Evolutionary conservation across 1,139 yeast genomes (phyloP).

Genomic region (Scheffersomyces parashehatae): DNA sequence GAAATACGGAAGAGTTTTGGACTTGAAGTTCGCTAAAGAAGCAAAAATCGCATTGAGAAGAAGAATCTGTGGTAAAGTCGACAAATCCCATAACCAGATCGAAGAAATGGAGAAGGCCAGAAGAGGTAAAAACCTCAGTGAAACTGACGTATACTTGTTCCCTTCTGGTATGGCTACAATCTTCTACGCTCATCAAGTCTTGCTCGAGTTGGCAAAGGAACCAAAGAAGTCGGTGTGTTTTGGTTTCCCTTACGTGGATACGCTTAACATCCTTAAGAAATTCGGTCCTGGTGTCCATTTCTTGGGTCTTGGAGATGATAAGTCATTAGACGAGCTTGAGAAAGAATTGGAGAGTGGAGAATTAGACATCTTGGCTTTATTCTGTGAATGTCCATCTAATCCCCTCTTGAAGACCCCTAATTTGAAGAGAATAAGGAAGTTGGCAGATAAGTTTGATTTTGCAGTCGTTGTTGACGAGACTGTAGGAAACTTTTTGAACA

Average conservation of each 20-base stretch:
- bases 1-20: slow-evolving; percentile 86
- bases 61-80: slow-evolving; percentile 72
- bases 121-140: slow-evolving; percentile 39
- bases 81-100: slow-evolving; percentile 37
- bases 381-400: slow-evolving; percentile 93
- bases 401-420: slow-evolving; percentile 87
- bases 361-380: slow-evolving; percentile 63
- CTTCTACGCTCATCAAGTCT: slow-evolving; percentile 75
- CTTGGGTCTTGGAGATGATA: slow-evolving; percentile 80
- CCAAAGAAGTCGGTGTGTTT: slow-evolving; percentile 78
- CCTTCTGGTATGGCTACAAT: slow-evolving; percentile 95
- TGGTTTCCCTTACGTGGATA: slow-evolving; percentile 95
- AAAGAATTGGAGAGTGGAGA: slow-evolving; percentile 60
- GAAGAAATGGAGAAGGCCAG: slow-evolving; percentile 33
- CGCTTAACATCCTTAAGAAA: slow-evolving; percentile 77
- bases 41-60: slow-evolving; percentile 75
- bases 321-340: slow-evolving; percentile 68
- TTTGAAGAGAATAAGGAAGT: slow-evolving; percentile 56
- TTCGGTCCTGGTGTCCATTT: slow-evolving; percentile 90
- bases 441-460: slow-evolving; percentile 72
- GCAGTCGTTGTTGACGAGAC: slow-evolving; percentile 90
- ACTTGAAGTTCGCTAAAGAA: slow-evolving; percentile 68
- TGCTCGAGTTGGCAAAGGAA: slow-evolving; percentile 37
- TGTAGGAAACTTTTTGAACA: slow-evolving; percentile 84
- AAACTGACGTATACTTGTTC: slow-evolving; percentile 74